Evolutionary conservation across 805 yeast species (phyloP).

Genomic region (Cyberlindnera saturnus): DNA sequence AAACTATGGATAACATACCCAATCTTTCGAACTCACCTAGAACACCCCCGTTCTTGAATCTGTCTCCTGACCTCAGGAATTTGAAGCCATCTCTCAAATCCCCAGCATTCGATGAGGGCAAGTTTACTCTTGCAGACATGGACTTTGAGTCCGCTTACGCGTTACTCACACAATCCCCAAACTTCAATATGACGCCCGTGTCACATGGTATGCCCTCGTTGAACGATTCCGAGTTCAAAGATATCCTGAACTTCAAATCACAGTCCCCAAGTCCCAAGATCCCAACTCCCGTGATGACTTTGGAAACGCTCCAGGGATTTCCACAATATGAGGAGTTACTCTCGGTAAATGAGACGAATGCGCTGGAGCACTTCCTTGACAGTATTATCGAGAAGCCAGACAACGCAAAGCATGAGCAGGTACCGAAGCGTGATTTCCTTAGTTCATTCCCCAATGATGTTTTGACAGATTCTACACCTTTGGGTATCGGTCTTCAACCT

Average conservation of each 20-base stretch:
- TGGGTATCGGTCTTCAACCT: background rate
- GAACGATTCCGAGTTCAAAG: conserved; percentile 5
- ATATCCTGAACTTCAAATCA: conserved; percentile 7
- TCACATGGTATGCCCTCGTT: background rate
- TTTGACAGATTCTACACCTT: background rate
- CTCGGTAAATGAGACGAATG: conserved; percentile 22
- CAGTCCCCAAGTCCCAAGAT: conserved; percentile 12
- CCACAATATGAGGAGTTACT: conserved; percentile 18
- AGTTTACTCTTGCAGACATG: conserved; percentile 15
- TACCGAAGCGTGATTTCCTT: background rate
- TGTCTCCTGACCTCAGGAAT: conserved; percentile 10
- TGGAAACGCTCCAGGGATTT: conserved; percentile 14
- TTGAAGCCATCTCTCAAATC: conserved; percentile 7
- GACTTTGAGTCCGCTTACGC: conserved; percentile 26
- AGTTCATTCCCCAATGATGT: background rate
- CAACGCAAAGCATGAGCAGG: background rate
- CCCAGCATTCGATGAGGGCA: conserved; percentile 3
- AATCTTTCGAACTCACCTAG: conserved; percentile 7
- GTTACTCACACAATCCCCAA: conserved; percentile 20
- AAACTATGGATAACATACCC: conserved; percentile 8
- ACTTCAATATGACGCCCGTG: conserved; percentile 5
- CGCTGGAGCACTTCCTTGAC: conserved; percentile 24
- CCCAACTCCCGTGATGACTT: conserved; percentile 5
- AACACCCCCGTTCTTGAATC: conserved; percentile 10
- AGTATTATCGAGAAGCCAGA: conserved; percentile 23